Evolutionary conservation across 2,329 filamentous ascomycete species (phyloP), one percentile per base, ranked within the genome.

Genomic region (Diaporthe nobilis): DNA sequence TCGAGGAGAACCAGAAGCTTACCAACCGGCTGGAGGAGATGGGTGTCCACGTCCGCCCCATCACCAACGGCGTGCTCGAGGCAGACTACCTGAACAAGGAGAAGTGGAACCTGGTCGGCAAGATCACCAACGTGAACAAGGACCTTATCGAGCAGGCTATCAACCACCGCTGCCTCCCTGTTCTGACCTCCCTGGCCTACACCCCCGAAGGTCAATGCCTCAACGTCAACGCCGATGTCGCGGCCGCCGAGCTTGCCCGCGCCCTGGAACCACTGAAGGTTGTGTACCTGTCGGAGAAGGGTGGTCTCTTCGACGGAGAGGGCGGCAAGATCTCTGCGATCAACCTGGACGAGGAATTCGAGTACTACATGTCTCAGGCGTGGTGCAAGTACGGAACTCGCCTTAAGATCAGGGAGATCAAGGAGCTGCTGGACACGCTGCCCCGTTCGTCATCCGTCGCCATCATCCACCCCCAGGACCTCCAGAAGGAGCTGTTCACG

Each of bases 261-360:
- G 92, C 94, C 74, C 88, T 99, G 72, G 93, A 98, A 85, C 97
- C 97, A 37, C 88, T 98, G 81, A 99, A 99, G 91, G 96, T 98
- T 77, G 96, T 99, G 76, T 99, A 98, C 84, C 90, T 98, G n/a
- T 97, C 95, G 7, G 97, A 99, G 87, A 98, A 98, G 90, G 97
- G 97, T 68, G 97, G 96, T 10, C 87, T 99, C 47, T 98, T 98
- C 86, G 95, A 98, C 83, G 96, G 95, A 76, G 94, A 98, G 78
- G 94, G 94, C 76, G 93, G 96, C 88, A 98, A 98, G 88, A 98
- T 98, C 82, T 98, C 96, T 8, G 94, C 94, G 76, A 98, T 98
- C 86, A 98, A 98, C 86, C 89, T 99, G 75, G 97, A 99, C 82
- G 96, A 98, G 85, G 97, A 99, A 86, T 98, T 94, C 81, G 95